Base-by-base conservation (phyloP, 2,329 filamentous ascomycete species). In the Aspergillus sp. region DNA sequence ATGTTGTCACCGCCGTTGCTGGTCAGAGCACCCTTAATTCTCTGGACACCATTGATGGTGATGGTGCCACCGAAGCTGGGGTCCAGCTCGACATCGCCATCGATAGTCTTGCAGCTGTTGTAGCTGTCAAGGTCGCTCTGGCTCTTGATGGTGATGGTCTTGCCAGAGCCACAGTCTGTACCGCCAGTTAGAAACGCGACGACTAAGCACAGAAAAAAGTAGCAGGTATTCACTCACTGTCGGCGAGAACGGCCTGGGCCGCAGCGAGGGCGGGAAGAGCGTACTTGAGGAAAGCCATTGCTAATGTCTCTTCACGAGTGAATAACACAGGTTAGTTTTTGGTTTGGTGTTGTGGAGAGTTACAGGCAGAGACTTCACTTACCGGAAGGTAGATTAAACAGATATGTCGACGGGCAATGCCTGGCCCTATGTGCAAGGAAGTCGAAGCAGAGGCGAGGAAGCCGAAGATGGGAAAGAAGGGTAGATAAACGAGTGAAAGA, bases 31-130 rank as follows among this genome's bases (percentile, higher is more conserved):
- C 84, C 84, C 15, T 76, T 78, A 77, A 91, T 89, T 61, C 79
- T 66, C 69, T 84, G 68, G 46, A 84, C 76, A 51, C 87, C 87
- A 68, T 84, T 78, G 63, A 97, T 76, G 55, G 79, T 76, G 65
- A 96, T 81, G 61, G 76, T 73, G 47, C 83, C 84, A 52, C 81
- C 76, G 40, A 86, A 81, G 52, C 74, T 71, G 39, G 80, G 79
- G 61, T 81, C 82, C 64, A 96, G 82, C 62, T 84, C 81, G 61
- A 96, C 80, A 72, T 84, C 82, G 69, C 89, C 91, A 52, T 84
- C 77, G 71, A 90, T 82, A 56, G 84, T 89, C n/a, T 77, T 72
- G 84, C 93, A 96, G 62, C 72, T 69, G 54, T 82, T 74, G 59
- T 93, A 78, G 57, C 84, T 86, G 70, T 90, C 83, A 66, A 85